phyloP scores from a whole-genome alignment of 257 asterid species.

The Capsicum rhomboideum region DNA sequence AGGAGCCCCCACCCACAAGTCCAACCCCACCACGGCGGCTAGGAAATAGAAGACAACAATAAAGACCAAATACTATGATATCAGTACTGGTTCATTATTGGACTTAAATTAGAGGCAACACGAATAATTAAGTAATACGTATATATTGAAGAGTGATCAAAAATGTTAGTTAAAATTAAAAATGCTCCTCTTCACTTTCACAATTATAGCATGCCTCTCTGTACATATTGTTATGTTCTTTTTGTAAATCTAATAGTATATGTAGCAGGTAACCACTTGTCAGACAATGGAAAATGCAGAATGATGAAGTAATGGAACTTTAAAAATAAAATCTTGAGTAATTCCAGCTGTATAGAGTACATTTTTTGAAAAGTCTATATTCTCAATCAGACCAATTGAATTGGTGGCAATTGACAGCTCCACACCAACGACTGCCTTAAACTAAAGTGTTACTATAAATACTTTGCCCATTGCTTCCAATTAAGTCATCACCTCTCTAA shows the following conservation, averaged over 20 bases:
- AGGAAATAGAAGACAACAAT: not conserved
- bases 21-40: slow-evolving; percentile 2
- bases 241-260: not conserved
- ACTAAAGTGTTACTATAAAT: slow-evolving; percentile 20
- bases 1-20: not conserved
- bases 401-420: slow-evolving; percentile 36
- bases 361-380: not conserved
- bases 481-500: slow-evolving; percentile 13
- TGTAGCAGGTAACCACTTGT: slow-evolving; percentile 29
- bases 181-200: not conserved
- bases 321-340: not conserved
- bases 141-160: not conserved
- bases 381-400: slow-evolving; percentile 10
- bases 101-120: not conserved
- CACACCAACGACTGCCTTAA: slow-evolving; percentile 14
- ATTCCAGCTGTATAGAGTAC: slow-evolving; percentile 32
- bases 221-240: not conserved
- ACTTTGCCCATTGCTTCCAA: not conserved
- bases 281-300: not conserved
- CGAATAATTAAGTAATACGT: not conserved
- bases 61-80: not conserved
- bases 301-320: slow-evolving; percentile 5
- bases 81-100: not conserved
- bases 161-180: not conserved
- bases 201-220: not conserved